Base-by-base conservation (phyloP, 257 asterid species). In the Haberlea rhodopensis region DNA sequence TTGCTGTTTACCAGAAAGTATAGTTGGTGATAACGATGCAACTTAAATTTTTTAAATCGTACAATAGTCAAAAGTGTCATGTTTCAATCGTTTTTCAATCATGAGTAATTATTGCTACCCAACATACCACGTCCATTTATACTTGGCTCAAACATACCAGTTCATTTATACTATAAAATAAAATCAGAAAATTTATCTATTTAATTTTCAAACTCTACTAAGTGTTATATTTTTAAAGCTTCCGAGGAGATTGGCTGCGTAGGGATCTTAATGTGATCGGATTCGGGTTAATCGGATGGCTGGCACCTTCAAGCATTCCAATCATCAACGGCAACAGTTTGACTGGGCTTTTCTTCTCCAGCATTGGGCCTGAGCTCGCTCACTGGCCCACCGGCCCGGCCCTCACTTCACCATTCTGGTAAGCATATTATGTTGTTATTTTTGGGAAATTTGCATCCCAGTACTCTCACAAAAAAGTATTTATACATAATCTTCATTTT, bases 251-350 rank as follows among this genome's bases (percentile, higher is more conserved):
- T 43, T 89, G 99, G 97, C 78, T 92, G 55, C 71, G 99, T 40
- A 92, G 40, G 37, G 99, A 92, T 78, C 53, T 92, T 60, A 92
- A 85, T 43, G 99, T 92, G 88, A 92, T 92, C 40, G 97, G 97
- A 3, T 92, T 92, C 62, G 96, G 97, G 9, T 60, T 92, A 48
- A 92, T 92, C 65, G 99, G 99, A 27, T 92, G 99, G 99, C 10
- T 92, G 5, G 99, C 86, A 2, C 97, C 99, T 11, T 92, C 99
- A 0, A 89, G 99, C 76, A 64, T 92, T 63, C 97, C 96, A 18
- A 74, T 66, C 59, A 92, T 92, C 63, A 63, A 87, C 46, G 97
- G 97, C 43, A 77, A 89, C 64, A 92, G 99, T 74, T 76, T 87
- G 78, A 80, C 94, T 0, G 95, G 99, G 0, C 88, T 92, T 18